Conservation (phyloP, 495 filamentous ascomycete genomes). For the Talaromyces wortmannii region DNA sequence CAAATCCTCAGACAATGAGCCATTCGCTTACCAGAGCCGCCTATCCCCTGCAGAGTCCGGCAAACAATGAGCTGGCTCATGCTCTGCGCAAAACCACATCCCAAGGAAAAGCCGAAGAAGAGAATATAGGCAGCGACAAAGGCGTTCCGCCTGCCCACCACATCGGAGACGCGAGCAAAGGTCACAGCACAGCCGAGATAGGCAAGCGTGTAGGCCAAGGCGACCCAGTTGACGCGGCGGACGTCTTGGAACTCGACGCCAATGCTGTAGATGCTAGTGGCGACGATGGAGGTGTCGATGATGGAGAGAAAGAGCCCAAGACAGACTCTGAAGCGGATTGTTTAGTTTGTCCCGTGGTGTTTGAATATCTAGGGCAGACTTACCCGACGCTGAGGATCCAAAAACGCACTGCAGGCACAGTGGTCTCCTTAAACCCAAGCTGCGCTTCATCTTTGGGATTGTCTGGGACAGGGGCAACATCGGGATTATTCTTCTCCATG, state of each 20-base stretch:
- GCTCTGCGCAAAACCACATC: conserved; percentile 36
- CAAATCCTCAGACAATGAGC: too few relatives aligned
- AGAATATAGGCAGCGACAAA: conserved; percentile 38
- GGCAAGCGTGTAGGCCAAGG: conserved; percentile 13
- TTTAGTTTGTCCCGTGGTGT: too few relatives aligned
- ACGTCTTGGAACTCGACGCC: conserved; percentile 13
- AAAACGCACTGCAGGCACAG: too few relatives aligned
- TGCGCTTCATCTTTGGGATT: too few relatives aligned
- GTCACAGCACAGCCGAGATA: conserved; percentile 24
- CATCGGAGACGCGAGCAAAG: conserved; percentile 40
- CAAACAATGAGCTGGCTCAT: conserved; percentile 24
- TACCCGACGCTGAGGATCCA: too few relatives aligned
- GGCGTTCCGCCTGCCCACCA: conserved; percentile 38
- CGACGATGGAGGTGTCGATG: conserved; percentile 19
- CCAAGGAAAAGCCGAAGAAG: conserved; percentile 47
- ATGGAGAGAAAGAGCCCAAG: conserved; percentile 17
- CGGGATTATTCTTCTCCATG: too few relatives aligned
- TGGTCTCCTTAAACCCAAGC: too few relatives aligned
- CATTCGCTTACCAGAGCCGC: conserved; percentile 10
- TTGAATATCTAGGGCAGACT: too few relatives aligned
- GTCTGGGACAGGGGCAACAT: too few relatives aligned
- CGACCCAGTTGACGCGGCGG: conserved; percentile 11
- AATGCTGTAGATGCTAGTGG: conserved; percentile 17
- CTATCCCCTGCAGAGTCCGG: conserved; percentile 35
- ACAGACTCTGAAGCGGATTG: too few relatives aligned